phyloP scores from a whole-genome alignment of 2,329 filamentous ascomycete genomes.

The Pestalotiopsis sp. region DNA sequence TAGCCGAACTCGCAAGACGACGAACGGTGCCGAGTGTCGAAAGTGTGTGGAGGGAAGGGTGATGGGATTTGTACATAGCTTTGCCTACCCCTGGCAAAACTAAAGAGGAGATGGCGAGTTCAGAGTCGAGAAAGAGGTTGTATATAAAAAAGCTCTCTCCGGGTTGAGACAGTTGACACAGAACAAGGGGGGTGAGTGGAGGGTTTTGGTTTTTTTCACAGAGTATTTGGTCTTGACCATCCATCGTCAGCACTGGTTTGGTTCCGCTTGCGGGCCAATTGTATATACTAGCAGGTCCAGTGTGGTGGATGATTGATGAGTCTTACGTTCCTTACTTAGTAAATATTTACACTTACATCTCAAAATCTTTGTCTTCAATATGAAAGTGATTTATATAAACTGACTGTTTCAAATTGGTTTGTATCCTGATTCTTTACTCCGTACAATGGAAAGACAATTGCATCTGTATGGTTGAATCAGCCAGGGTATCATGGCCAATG shows the following conservation, averaged over 20 bases:
- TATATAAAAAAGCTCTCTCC: conserved; percentile 3
- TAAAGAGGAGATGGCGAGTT: not conserved
- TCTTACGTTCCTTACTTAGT: conserved; percentile 11
- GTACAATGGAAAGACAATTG: not conserved
- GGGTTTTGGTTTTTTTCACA: not conserved
- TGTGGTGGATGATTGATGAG: conserved; percentile 6
- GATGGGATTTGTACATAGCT: conserved; percentile 3
- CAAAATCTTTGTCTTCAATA: not conserved
- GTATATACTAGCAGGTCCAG: conserved; percentile 1
- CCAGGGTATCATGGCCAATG: not conserved
- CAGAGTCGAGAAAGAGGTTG: not conserved
- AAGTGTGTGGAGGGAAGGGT: not conserved
- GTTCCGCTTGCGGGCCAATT: not conserved
- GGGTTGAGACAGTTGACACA: conserved; percentile 8
- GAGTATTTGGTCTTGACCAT: not conserved
- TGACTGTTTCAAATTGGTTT: no score
- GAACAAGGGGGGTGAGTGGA: not conserved
- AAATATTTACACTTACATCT: not conserved
- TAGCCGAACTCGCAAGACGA: no score
- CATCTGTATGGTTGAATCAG: not conserved
- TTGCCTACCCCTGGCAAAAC: not conserved
- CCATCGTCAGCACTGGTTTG: not conserved
- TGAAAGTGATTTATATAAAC: not conserved
- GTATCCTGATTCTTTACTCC: no score
- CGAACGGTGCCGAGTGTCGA: not conserved